A percentile compares a stretch with the other conserved stretches of the same genome.
These are phyloP conservation scores for Diversispora eburnea DNA, from an alignment of 192 early-diverging fungal genomes.

Conservation along the genomic window DNA sequence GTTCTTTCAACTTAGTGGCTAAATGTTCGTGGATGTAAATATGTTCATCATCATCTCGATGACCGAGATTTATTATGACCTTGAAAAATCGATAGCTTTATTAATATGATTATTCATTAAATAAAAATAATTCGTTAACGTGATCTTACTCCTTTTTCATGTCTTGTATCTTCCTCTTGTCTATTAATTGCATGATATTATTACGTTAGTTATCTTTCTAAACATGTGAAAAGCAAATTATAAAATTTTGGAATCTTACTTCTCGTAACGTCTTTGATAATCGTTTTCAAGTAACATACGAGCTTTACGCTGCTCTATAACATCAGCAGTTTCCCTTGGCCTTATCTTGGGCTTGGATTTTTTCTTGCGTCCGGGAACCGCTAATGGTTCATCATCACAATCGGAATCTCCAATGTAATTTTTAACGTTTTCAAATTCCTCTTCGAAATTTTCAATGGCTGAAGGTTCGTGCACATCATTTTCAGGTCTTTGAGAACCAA, in stretches of 20 bases:
- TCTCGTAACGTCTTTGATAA: not conserved
- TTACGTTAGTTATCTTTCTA: not conserved
- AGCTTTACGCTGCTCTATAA: conserved; percentile 2
- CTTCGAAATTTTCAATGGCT: not conserved
- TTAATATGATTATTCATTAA: no score
- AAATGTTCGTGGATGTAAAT: conserved; percentile 58
- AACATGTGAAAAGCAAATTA: no score
- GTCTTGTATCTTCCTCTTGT: not conserved
- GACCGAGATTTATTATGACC: conserved; percentile 58
- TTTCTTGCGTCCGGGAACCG: no score
- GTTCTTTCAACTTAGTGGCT: conserved; percentile 54
- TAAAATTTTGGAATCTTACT: not conserved
- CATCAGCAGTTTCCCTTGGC: not conserved
- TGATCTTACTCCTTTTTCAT: not conserved
- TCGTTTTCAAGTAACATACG: not conserved
- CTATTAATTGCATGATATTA: not conserved
- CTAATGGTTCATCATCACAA: not conserved
- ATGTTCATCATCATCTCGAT: conserved; percentile 48
- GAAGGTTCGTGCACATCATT: no score
- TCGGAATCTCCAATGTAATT: conserved; percentile 12
- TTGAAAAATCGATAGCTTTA: not conserved
- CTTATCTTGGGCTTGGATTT: not conserved
- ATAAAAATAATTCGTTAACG: not conserved
- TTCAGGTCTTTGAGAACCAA: not conserved
- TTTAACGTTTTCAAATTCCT: not conserved